phyloP scores from a whole-genome alignment of 768 basidiomycete genomes.

The Mycena epipterygia region DNA sequence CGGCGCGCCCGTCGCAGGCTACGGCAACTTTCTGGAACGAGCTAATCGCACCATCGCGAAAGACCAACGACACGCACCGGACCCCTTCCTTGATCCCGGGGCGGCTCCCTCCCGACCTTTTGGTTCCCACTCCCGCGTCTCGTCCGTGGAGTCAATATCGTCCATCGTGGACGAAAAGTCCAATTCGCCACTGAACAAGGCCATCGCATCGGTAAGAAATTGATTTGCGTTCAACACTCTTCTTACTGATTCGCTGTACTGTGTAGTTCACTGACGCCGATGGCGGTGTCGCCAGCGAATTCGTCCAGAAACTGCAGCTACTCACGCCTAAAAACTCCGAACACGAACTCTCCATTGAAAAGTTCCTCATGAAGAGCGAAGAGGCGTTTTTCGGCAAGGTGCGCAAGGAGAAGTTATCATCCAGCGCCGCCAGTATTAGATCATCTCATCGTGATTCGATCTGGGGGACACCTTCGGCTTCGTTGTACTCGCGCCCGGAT shows the following conservation, averaged over 20 bases:
- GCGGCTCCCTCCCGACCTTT: slow-evolving; percentile 79
- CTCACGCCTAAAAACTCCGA: slow-evolving; percentile 91
- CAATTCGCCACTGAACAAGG: slow-evolving; percentile 94
- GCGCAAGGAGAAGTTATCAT: slow-evolving; percentile 87
- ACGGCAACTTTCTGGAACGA: slow-evolving; percentile 85
- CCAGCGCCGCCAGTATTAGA: slow-evolving; percentile 82
- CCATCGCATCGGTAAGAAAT: slow-evolving; percentile 82
- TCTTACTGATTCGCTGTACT: slow-evolving; percentile 21
- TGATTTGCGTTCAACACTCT: not conserved
- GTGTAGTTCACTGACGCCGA: slow-evolving; percentile 93
- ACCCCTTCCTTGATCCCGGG: slow-evolving; percentile 85
- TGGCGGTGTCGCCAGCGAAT: slow-evolving; percentile 91
- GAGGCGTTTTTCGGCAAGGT: slow-evolving; percentile 94
- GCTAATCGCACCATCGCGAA: slow-evolving; percentile 88
- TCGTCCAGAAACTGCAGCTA: slow-evolving; percentile 85
- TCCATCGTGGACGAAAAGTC: slow-evolving; percentile 93
- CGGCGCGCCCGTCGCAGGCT: slow-evolving; percentile 59
- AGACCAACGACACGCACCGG: slow-evolving; percentile 82
- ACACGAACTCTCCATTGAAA: slow-evolving; percentile 92
- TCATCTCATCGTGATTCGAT: slow-evolving; percentile 86
- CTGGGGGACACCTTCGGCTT: slow-evolving; percentile 81
- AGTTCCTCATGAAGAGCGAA: slow-evolving; percentile 91
- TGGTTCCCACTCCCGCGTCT: slow-evolving; percentile 81
- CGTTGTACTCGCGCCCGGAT: slow-evolving; percentile 77
- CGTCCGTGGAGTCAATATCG: slow-evolving; percentile 92